These are phyloP conservation scores for Ceriops tagal DNA, from an alignment of 345 rosid genomes.

Conservation along the genomic window DNA sequence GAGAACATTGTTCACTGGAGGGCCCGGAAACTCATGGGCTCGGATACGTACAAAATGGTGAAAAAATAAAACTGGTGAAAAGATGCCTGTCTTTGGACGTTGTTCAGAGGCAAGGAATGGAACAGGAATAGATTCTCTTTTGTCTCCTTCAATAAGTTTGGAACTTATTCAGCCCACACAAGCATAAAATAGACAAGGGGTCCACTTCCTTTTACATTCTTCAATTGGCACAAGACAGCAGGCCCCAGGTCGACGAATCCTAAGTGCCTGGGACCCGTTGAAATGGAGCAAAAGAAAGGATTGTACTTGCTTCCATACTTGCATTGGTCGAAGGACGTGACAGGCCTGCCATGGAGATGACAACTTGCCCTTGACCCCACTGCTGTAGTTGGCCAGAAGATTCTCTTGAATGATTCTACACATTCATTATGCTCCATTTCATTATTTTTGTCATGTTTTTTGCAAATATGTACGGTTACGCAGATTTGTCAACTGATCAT, in stretches of 20 bases:
- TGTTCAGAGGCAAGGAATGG: constrained; percentile 56
- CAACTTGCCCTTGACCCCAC: constrained; percentile 28
- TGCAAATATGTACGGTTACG: too few species aligned
- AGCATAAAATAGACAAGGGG: constrained; percentile 41
- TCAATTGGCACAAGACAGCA: constrained; percentile 53
- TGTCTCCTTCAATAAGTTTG: constrained; percentile 89
- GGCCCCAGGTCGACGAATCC: constrained; percentile 43
- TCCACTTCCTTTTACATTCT: constrained; percentile 47
- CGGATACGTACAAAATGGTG: constrained; percentile 31
- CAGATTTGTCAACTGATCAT: too few species aligned
- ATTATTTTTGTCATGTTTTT: constrained; percentile 1
- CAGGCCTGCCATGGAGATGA: constrained; percentile 27
- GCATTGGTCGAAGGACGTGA: constrained; percentile 36
- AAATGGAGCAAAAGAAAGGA: constrained; percentile 1
- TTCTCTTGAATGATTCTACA: constrained; percentile 37
- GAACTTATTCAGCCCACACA: constrained; percentile 69
- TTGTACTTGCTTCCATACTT: constrained; percentile 56
- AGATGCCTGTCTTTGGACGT: constrained; percentile 61
- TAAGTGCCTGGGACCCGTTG: constrained; percentile 38
- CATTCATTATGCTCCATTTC: constrained; percentile 19
- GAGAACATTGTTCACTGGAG: constrained; percentile 46
- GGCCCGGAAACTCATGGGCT: constrained; percentile 38
- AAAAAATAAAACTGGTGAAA: constrained; percentile 15
- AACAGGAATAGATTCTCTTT: constrained; percentile 67
- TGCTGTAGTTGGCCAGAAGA: constrained; percentile 24